Conservation (phyloP, 176 grass and related monocot species). For the Zea luxurians region DNA sequence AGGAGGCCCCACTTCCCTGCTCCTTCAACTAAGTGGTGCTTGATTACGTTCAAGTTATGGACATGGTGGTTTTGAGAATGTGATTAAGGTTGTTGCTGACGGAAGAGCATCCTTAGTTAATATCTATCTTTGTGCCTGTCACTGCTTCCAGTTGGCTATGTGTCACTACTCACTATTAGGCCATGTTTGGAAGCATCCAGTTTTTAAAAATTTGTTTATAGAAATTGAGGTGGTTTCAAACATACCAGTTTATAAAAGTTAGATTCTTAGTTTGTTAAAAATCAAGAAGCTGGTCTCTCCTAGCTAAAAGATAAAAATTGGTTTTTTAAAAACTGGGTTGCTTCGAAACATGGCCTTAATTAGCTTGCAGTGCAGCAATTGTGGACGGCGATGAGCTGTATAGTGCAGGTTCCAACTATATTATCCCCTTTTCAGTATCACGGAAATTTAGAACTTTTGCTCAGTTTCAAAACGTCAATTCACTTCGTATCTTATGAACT, state of each 20-base stretch:
- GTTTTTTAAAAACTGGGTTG: too few species aligned
- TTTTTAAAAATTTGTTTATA: too few species aligned
- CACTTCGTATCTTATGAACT: too few species aligned
- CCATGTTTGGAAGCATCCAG: too few species aligned
- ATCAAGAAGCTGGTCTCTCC: too few species aligned
- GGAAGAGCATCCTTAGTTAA: too few species aligned
- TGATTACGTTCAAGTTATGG: constrained; percentile 31
- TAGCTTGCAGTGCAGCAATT: background rate
- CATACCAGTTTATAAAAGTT: too few species aligned
- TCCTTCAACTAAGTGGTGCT: constrained; percentile 28
- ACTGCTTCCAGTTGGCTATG: background rate
- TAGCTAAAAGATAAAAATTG: too few species aligned
- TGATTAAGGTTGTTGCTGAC: background rate
- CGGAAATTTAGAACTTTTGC: background rate
- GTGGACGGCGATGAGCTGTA: background rate
- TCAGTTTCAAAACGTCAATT: background rate
- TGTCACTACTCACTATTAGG: too few species aligned
- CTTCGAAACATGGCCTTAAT: background rate
- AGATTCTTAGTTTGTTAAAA: background rate
- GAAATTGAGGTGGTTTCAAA: too few species aligned
- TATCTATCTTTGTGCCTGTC: background rate
- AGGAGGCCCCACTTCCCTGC: constrained; percentile 14
- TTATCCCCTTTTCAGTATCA: background rate
- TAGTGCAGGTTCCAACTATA: background rate
- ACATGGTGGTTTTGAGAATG: constrained; percentile 1